Evolutionary conservation across 768 basidiomycete genomes (phyloP).

Genomic region (Gymnopilus junonius): DNA sequence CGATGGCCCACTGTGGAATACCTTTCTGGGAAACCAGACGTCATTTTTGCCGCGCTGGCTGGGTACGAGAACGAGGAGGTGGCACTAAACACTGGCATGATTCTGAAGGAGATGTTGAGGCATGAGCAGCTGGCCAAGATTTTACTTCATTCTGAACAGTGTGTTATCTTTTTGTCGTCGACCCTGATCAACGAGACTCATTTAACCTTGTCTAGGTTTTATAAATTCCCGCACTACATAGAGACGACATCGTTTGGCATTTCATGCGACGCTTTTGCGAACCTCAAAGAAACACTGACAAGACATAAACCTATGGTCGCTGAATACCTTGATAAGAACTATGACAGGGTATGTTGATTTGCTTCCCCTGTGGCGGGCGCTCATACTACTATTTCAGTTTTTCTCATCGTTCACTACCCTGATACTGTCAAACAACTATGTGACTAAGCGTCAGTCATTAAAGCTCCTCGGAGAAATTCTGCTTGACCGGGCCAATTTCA

Average conservation of each 20-base stretch:
- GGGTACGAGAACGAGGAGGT: slow-evolving; percentile 97
- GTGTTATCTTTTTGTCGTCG: slow-evolving; percentile 36
- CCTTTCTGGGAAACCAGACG: slow-evolving; percentile 72
- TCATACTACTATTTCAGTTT: slow-evolving; percentile 59
- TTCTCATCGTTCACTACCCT: slow-evolving; percentile 94
- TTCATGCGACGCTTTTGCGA: slow-evolving; percentile 97
- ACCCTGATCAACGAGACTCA: background rate
- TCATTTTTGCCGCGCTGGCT: slow-evolving; percentile 81
- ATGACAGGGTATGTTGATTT: slow-evolving; percentile 75
- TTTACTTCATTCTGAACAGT: slow-evolving; percentile 93
- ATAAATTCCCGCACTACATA: slow-evolving; percentile 95
- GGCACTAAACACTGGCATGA: slow-evolving; percentile 97
- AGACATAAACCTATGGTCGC: slow-evolving; percentile 99
- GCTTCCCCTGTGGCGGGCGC: slow-evolving; percentile 12
- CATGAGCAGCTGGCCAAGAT: slow-evolving; percentile 92
- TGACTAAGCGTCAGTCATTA: slow-evolving; percentile 98
- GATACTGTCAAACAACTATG: slow-evolving; percentile 93
- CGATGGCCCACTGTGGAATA: slow-evolving; percentile 98
- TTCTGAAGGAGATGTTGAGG: slow-evolving; percentile 94
- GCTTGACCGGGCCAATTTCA: slow-evolving; percentile 97
- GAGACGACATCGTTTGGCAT: slow-evolving; percentile 98
- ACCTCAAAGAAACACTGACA: slow-evolving; percentile 96
- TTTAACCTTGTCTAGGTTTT: slow-evolving; percentile 65
- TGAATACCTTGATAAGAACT: slow-evolving; percentile 95
- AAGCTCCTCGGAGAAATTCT: slow-evolving; percentile 98